Evolutionary conservation across 257 asterid genomes (phyloP).

Genomic region (Plantago ovata): DNA sequence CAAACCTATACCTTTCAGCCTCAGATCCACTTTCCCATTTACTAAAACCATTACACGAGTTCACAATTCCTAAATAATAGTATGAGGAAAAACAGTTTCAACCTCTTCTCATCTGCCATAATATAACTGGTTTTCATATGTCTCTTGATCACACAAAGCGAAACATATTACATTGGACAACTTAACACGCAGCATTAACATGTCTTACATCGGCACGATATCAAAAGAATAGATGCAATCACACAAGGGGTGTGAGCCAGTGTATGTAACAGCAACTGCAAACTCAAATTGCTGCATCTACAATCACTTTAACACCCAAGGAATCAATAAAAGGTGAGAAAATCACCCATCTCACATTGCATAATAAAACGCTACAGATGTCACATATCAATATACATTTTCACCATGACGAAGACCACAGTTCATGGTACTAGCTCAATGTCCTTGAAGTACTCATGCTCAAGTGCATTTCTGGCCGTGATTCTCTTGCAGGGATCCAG

Average conservation of each 20-base stretch:
- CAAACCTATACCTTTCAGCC: too few relatives aligned
- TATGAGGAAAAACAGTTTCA: too few relatives aligned
- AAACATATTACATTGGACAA: conserved; percentile 16
- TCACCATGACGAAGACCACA: conserved; percentile 30
- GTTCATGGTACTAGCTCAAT: conserved; percentile 58
- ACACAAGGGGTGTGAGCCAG: conserved; percentile 33
- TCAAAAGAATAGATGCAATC: conserved; percentile 29
- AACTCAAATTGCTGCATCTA: conserved; percentile 21
- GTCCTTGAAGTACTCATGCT: conserved; percentile 89
- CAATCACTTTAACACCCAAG: conserved; percentile 29
- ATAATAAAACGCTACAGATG: conserved; percentile 33
- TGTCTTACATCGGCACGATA: conserved; percentile 30
- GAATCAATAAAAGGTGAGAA: conserved; percentile 25
- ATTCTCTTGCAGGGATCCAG: conserved; percentile 92
- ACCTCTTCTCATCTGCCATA: too few relatives aligned
- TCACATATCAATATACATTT: conserved; percentile 58
- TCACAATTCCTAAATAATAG: too few relatives aligned
- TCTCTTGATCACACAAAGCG: conserved; percentile 5
- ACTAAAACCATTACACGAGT: too few relatives aligned
- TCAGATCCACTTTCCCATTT: too few relatives aligned
- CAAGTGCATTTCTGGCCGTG: conserved; percentile 84
- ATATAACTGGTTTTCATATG: too few relatives aligned
- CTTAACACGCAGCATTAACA: conserved; percentile 29
- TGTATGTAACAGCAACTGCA: conserved; percentile 22
- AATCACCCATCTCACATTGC: conserved; percentile 27